phyloP scores from a whole-genome alignment of 116 monocot genomes.

The Papilionanthe hybrid region DNA sequence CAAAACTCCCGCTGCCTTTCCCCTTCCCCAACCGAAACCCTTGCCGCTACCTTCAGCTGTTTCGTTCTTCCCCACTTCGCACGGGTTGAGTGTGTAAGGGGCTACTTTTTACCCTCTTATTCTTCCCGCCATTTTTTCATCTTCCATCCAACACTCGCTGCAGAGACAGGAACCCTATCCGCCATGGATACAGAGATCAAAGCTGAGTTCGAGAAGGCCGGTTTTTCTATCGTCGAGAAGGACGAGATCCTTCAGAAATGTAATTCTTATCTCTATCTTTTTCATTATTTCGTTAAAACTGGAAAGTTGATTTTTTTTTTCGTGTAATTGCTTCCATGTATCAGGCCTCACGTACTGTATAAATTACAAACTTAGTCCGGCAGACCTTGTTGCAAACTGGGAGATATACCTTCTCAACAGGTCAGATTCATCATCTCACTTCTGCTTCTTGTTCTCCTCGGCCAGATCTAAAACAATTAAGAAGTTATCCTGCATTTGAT shows the following conservation, averaged over 20 bases:
- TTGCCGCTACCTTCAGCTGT: too few relatives aligned
- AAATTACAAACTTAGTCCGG: constrained; percentile 75
- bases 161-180: constrained; percentile 10
- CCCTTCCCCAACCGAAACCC: too few relatives aligned
- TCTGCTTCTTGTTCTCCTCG: not conserved
- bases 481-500: not conserved
- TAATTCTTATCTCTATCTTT: constrained; percentile 11
- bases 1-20: too few relatives aligned
- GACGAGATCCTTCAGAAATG: constrained; percentile 70
- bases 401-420: constrained; percentile 86
- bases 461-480: not conserved
- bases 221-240: constrained; percentile 60
- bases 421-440: constrained; percentile 22
- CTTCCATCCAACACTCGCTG: too few relatives aligned
- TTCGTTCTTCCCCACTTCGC: too few relatives aligned
- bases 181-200: constrained; percentile 86
- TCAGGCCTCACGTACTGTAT: constrained; percentile 82
- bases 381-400: constrained; percentile 87
- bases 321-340: not conserved
- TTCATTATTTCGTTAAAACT: not conserved
- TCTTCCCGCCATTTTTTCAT: too few relatives aligned
- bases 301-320: not conserved
- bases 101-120: too few relatives aligned
- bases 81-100: constrained; percentile 3
- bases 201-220: constrained; percentile 70